phyloP scores from a whole-genome alignment of 345 rosid genomes.

The Corchorus olitorius region DNA sequence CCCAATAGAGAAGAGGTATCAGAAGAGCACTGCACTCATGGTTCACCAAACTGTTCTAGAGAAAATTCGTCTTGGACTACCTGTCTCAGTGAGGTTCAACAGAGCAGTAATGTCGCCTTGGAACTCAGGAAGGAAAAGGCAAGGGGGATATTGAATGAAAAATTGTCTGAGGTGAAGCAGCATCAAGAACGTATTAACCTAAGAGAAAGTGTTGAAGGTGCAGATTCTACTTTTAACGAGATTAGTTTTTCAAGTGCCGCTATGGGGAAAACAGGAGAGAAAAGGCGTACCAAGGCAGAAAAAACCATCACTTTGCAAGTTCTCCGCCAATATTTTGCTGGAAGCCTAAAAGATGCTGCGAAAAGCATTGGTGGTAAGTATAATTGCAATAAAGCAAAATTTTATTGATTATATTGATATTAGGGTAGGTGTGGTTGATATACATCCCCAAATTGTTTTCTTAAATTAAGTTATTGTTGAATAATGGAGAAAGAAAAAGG shows the following conservation, averaged over 20 bases:
- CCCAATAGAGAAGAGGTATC: constrained; percentile 39
- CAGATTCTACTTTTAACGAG: constrained; percentile 48
- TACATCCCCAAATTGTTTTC: background rate
- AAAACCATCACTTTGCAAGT: constrained; percentile 74
- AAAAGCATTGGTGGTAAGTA: constrained; percentile 85
- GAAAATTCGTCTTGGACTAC: constrained; percentile 38
- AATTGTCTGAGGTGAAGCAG: constrained; percentile 28
- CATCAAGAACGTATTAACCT: constrained; percentile 33
- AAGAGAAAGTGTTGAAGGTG: constrained; percentile 42
- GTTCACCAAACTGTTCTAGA: constrained; percentile 29
- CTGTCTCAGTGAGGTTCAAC: constrained; percentile 33
- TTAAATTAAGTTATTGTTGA: background rate
- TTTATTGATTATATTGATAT: background rate
- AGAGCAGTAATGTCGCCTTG: constrained; percentile 27
- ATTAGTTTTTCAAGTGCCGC: constrained; percentile 42
- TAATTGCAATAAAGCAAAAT: constrained; percentile 3
- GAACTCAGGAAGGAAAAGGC: constrained; percentile 27
- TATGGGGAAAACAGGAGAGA: constrained; percentile 44
- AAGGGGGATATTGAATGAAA: constrained; percentile 30
- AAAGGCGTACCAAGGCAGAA: constrained; percentile 66
- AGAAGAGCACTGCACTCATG: constrained; percentile 29
- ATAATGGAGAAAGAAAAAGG: constrained; percentile 3
- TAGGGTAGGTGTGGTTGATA: too few species aligned
- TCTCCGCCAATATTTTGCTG: constrained; percentile 73
- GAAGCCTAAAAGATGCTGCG: constrained; percentile 95